Conservation (phyloP, 495 filamentous ascomycete genomes). For the Rusavskia elegans region DNA sequence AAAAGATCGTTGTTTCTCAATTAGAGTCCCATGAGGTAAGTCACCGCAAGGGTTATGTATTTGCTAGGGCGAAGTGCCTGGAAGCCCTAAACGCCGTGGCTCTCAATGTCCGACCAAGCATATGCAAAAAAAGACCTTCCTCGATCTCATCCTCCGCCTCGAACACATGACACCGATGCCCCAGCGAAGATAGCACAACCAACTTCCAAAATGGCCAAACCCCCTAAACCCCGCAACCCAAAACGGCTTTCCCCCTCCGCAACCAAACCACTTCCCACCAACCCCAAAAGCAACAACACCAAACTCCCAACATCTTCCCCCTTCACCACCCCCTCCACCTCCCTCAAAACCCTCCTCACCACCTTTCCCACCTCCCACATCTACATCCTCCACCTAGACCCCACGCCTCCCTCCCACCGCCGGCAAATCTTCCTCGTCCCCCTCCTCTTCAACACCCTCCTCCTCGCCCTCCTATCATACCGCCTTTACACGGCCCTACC, state of each 20-base stretch:
- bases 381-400: constrained; percentile 15
- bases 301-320: constrained; percentile 36
- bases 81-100: neutral
- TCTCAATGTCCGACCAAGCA: neutral
- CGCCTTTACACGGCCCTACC: constrained; percentile 44
- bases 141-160: neutral
- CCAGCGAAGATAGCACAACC: too few species aligned
- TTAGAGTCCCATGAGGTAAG: too few species aligned
- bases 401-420: constrained; percentile 42
- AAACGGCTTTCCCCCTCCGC: too few species aligned
- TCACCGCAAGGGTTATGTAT: neutral
- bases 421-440: constrained; percentile 62
- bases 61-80: neutral
- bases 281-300: too few species aligned
- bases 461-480: constrained; percentile 40
- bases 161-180: too few species aligned
- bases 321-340: neutral
- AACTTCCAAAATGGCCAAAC: neutral
- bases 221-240: too few species aligned
- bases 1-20: too few species aligned
- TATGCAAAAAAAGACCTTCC: too few species aligned
- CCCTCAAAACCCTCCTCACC: neutral
- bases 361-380: neutral
- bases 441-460: constrained; percentile 46
- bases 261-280: too few species aligned